Base-by-base conservation (phyloP, 306 rosid genomes). In the Trifolium repens region DNA sequence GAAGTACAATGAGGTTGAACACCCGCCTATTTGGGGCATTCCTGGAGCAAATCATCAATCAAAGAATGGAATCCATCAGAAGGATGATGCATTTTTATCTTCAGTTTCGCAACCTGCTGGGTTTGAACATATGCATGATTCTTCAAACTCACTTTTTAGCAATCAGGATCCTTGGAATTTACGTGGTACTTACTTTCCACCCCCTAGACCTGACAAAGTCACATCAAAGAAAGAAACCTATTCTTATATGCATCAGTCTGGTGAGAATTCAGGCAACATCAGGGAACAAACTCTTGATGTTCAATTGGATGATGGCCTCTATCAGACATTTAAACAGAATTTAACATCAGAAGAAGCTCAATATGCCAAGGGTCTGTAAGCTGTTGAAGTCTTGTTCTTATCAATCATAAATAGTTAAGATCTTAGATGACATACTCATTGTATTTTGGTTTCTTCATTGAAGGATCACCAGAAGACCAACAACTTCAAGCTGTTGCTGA, bases 401-500 rank as follows among this genome's bases (percentile, higher is more conserved):
- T 84, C 42, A 34, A 27, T 68, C 68, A 8, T 49, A 66, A 71
- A 22, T 69, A 62, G 27, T 65, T 32, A 71, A 65, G 62, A 55
- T 43, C 68, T 79, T 27, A 7, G 60, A 40, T 40, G 60, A 26
- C 58, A 24, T 75, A 27, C n/a, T 74, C 58, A 65, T 68, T 70
- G 9, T 76, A 13, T 77, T 70, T 75, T 42, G 19, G 71, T 73
- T 78, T 79, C 59, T 67, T 69, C 76, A 27, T 75, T 54, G 63
- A 70, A 80, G 88, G 87, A 73, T 87, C 89, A 19, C 77, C 87
- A 0, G 96, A 91, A 80, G 98, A 91, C 69, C 93, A 84, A 77
- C 93, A 90, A 17, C 97, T 91, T 84, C 96, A 91, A 89, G 96
- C 96, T 82, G 91, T 94, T 85, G 97, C 97, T 35, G 97, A 91